A percentile compares a stretch with the other conserved stretches of the same genome.
These are phyloP conservation scores for Colletotrichum tabaci DNA, from an alignment of 2,329 filamentous ascomycete species.

Conservation along the genomic window DNA sequence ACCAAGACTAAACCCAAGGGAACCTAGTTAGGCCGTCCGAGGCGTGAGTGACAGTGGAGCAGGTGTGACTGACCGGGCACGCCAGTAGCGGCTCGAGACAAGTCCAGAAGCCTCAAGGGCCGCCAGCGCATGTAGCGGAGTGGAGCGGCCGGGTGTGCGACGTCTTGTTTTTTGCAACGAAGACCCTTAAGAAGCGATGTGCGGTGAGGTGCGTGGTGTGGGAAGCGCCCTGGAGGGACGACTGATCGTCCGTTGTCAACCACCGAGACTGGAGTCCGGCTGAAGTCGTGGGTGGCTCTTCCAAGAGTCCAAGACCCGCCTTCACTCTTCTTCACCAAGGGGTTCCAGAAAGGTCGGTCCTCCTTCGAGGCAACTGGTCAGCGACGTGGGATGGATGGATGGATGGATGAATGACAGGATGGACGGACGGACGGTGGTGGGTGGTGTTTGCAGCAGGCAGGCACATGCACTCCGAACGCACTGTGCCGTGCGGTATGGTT, in stretches of 20 bases:
- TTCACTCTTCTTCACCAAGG: conserved; percentile 33
- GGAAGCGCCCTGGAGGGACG: conserved; percentile 30
- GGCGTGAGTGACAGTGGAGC: conserved; percentile 34
- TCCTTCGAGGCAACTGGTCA: conserved; percentile 17
- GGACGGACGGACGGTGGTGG: too few relatives aligned
- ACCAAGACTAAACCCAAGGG: conserved; percentile 37
- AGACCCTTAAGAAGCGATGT: conserved; percentile 40
- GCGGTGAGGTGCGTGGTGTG: conserved; percentile 38
- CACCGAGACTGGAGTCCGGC: conserved; percentile 21
- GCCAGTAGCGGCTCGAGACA: conserved; percentile 35
- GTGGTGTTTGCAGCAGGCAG: conserved; percentile 36
- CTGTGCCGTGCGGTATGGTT: conserved; percentile 45
- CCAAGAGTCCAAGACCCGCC: conserved; percentile 3
- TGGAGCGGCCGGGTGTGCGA: conserved; percentile 32
- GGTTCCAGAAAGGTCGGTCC: conserved; percentile 11
- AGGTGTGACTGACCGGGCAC: conserved; percentile 35
- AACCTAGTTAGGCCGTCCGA: conserved; percentile 36
- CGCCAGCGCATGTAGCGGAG: conserved; percentile 38
- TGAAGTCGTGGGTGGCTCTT: conserved; percentile 35
- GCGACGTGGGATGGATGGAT: conserved; percentile 23
- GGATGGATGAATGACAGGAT: too few relatives aligned
- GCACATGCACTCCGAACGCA: conserved; percentile 39
- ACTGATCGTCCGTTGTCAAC: conserved; percentile 27
- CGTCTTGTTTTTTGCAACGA: conserved; percentile 31
- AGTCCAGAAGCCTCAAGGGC: conserved; percentile 31